These are phyloP conservation scores for Raffaelea albimanens DNA, from an alignment of 2,329 filamentous ascomycete species.

Conservation along the genomic window DNA sequence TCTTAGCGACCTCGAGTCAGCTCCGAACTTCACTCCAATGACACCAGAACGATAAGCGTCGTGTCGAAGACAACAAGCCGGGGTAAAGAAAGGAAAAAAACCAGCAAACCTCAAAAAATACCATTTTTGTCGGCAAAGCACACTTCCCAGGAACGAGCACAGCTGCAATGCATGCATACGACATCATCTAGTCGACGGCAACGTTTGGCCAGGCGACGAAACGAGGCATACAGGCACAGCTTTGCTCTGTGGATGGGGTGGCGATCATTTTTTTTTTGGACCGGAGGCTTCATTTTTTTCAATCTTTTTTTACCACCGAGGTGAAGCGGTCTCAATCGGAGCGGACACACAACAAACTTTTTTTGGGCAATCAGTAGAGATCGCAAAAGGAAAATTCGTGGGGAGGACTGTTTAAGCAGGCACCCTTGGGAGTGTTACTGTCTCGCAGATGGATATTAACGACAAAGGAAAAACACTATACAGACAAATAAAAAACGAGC, in stretches of 20 bases:
- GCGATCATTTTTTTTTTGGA: neutral
- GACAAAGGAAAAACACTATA: neutral
- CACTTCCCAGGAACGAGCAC: neutral
- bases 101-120: neutral
- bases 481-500: conserved; percentile 5
- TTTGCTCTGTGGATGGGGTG: neutral
- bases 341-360: neutral
- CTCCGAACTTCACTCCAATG: conserved; percentile 5
- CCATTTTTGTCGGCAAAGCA: neutral
- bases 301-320: neutral
- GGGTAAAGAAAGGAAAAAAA: too few species aligned
- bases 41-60: neutral
- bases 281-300: neutral
- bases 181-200: too few species aligned
- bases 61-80: neutral
- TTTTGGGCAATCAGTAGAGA: neutral
- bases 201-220: too few species aligned
- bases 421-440: conserved; percentile 2
- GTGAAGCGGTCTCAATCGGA: neutral
- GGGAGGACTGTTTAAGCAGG: conserved; percentile 1
- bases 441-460: conserved; percentile 1
- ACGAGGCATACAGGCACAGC: too few species aligned
- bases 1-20: conserved; percentile 3
- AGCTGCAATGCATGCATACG: neutral
- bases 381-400: neutral